Base-by-base conservation (phyloP, 495 filamentous ascomycete genomes). In the Neurospora africana region DNA sequence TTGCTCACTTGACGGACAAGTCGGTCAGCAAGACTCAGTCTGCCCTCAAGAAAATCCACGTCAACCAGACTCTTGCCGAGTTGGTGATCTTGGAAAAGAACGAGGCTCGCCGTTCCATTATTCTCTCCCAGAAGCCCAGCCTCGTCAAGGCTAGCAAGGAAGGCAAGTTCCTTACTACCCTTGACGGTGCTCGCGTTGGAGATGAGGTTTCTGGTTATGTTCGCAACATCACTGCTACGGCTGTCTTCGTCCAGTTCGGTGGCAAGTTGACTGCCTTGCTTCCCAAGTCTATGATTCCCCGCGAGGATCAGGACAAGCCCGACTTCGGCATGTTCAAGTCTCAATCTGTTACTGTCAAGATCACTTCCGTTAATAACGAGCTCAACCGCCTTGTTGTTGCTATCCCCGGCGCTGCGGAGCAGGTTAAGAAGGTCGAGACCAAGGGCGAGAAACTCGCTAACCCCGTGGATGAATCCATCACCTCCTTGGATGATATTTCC, bases 1-100 rank as follows among this genome's bases (percentile, higher is more conserved):
- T 92, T 70, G 87, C 87, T 38, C 95, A 98, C 73, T 86, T 98
- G 43, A 89, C 91, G 35, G 95, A 99, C 82, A 93, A 92, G 36
- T 91, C 91, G 8, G 80, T 84, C 15, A 86, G 87, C 70, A 98
- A 97, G 81, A 90, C 89, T 70, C 83, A 84, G 69, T 90, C 90
- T 13, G 86, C 90, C 15, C 83, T 95, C 72, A 93, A 91, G 74
- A 91, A 90, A 76, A 88, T 97, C 53, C 87, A 91, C 68, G 89
- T 93, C 68, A 93, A 92, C 23, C 93, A 97, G 78, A 90, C 85
- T 38, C 82, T 97, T 70, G 87, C 87, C 30, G 91, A 96, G n/a
- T 83, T 99, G n/a, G 83, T 95, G 35, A 87, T 98, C 35, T 79
- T 98, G 30, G 88, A 91, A 67, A 97, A 94, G 76, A 86, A 92